Evolutionary conservation across 306 rosid species (phyloP).

Genomic region (Medicago ruthenica): DNA sequence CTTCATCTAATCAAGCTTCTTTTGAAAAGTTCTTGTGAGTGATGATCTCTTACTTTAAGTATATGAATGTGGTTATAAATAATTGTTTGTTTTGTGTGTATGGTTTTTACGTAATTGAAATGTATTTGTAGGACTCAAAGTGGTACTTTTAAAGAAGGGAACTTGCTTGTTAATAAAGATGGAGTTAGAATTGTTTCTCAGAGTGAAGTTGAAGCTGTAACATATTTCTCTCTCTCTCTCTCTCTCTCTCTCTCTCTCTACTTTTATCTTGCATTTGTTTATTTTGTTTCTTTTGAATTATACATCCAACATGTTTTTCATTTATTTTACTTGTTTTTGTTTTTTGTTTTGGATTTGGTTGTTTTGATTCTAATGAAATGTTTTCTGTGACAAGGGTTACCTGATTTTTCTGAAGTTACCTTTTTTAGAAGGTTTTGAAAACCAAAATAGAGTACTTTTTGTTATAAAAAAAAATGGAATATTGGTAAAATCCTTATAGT

Average conservation of each 20-base stretch:
- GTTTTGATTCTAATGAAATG: constrained; percentile 24
- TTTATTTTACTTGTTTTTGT: neutral
- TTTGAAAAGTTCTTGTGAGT: constrained; percentile 75
- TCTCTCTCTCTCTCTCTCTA: constrained; percentile 23
- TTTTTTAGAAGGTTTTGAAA: constrained; percentile 28
- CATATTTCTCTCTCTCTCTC: constrained; percentile 28
- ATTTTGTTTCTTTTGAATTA: neutral
- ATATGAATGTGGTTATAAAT: constrained; percentile 11
- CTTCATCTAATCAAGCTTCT: constrained; percentile 66
- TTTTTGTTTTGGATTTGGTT: constrained; percentile 22
- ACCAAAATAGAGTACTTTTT: constrained; percentile 25
- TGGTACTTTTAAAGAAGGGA: constrained; percentile 83
- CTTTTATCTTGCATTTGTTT: neutral
- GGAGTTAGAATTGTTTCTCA: constrained; percentile 85
- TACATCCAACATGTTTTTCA: neutral
- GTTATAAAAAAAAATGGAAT: neutral
- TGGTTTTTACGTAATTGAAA: constrained; percentile 43
- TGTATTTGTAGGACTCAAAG: constrained; percentile 67
- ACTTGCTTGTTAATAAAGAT: constrained; percentile 83
- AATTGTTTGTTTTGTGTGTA: neutral
- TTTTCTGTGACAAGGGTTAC: neutral
- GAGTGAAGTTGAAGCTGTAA: constrained; percentile 77
- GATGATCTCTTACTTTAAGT: constrained; percentile 37
- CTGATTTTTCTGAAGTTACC: neutral
- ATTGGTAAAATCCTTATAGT: constrained; percentile 8